These are phyloP conservation scores for Pichia scutulata DNA, from an alignment of 805 yeast genomes.

Conservation along the genomic window DNA sequence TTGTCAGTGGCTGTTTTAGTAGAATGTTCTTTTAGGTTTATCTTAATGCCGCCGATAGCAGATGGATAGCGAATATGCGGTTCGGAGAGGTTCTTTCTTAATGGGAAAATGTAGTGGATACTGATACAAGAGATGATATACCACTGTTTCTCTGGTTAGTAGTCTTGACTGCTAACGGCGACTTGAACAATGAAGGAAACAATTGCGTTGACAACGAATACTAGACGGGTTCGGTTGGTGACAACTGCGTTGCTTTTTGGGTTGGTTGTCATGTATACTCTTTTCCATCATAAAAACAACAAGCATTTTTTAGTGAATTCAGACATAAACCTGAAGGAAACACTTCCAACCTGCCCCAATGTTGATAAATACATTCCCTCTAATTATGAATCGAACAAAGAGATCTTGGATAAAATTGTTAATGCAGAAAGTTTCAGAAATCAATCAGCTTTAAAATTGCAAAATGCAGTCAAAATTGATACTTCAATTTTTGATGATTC, in stretches of 20 bases:
- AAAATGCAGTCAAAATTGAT: conserved; percentile 56
- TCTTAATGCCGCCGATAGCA: neutral
- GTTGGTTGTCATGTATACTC: neutral
- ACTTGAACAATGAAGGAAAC: neutral
- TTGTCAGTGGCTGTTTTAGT: too few relatives aligned
- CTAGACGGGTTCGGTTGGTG: neutral
- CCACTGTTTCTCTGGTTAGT: neutral
- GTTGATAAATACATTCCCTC: conserved; percentile 23
- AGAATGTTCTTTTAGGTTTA: neutral
- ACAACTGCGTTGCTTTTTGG: neutral
- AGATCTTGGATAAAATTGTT: conserved; percentile 29
- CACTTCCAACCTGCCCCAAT: conserved; percentile 12
- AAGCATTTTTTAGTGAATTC: too few relatives aligned
- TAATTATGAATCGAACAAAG: conserved; percentile 26
- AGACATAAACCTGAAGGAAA: too few relatives aligned
- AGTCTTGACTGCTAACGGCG: neutral
- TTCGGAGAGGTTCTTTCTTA: too few relatives aligned
- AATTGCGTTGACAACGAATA: too few relatives aligned
- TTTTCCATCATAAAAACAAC: too few relatives aligned
- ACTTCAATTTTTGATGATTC: conserved; percentile 56
- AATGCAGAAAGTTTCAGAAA: conserved; percentile 31
- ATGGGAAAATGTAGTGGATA: too few relatives aligned
- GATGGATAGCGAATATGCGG: neutral
- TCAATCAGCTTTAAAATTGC: conserved; percentile 37
- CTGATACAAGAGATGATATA: too few relatives aligned